Percentiles rank a stretch among this genome's conserved stretches.
phyloP scores from a whole-genome alignment of 441 rosid species.

The Populus trichocarpa region DNA sequence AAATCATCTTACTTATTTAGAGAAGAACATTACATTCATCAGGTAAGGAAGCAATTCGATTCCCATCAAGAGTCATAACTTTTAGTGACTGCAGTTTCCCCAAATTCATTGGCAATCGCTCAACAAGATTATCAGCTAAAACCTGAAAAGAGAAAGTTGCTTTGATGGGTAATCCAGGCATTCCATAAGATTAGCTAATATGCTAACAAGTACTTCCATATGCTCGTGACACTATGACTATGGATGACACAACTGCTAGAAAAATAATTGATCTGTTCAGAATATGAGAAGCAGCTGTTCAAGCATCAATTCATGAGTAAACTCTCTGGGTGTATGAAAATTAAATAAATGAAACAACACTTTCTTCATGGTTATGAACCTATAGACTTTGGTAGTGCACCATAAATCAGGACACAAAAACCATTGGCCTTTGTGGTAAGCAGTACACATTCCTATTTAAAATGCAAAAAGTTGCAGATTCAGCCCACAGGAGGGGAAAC shows the following conservation, averaged over 20 bases:
- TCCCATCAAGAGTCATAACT: conserved; percentile 82
- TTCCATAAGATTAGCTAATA: background rate
- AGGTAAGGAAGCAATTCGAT: conserved; percentile 70
- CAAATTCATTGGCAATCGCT: conserved; percentile 65
- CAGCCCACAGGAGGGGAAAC: background rate
- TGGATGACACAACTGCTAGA: background rate
- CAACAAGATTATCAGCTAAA: conserved; percentile 63
- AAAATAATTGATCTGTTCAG: background rate
- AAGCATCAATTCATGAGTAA: background rate
- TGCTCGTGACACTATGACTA: background rate
- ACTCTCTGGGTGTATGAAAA: background rate
- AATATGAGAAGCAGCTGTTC: background rate
- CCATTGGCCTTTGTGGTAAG: background rate
- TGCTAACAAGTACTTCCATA: background rate
- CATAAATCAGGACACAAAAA: background rate
- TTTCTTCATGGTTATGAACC: background rate
- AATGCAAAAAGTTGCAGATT: background rate
- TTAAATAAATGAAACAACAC: background rate
- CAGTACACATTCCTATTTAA: background rate
- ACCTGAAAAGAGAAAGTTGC: conserved; percentile 41
- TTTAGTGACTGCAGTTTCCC: conserved; percentile 90
- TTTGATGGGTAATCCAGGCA: conserved; percentile 11
- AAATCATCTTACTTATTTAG: conserved; percentile 32
- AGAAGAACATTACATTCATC: conserved; percentile 80
- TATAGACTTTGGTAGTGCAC: background rate